Percentiles rank a stretch among this genome's conserved stretches.
These are phyloP conservation scores for Sugiyamaella floridensis DNA, from an alignment of 805 yeast species.

Conservation along the genomic window DNA sequence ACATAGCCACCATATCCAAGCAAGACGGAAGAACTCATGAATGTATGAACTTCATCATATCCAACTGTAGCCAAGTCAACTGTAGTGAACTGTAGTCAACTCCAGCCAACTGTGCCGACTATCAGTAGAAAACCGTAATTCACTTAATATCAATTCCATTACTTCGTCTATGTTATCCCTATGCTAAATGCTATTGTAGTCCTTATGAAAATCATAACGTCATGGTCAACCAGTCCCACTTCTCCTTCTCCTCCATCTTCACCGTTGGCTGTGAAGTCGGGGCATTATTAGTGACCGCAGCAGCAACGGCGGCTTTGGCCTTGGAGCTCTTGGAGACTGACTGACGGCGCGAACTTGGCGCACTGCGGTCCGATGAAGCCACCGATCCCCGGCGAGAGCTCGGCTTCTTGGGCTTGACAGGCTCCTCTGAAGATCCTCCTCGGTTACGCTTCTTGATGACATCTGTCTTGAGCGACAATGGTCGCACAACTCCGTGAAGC, in stretches of 20 bases:
- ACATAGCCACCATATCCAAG: too few species aligned
- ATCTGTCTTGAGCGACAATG: constrained; percentile 83
- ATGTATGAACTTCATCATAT: too few species aligned
- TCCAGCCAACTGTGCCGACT: too few species aligned
- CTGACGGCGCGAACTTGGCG: constrained; percentile 5
- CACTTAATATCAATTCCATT: not conserved
- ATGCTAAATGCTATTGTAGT: not conserved
- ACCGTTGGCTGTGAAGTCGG: not conserved
- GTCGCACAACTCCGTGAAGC: constrained; percentile 92
- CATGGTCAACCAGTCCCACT: constrained; percentile 32
- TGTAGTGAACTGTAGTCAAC: too few species aligned
- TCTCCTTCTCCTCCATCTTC: constrained; percentile 3
- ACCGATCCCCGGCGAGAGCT: constrained; percentile 11
- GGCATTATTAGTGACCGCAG: not conserved
- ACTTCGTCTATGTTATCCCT: not conserved
- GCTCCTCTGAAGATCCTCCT: constrained; percentile 8
- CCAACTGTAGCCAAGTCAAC: too few species aligned
- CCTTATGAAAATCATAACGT: constrained; percentile 19
- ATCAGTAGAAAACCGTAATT: too few species aligned
- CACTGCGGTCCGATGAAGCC: constrained; percentile 4
- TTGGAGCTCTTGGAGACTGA: constrained; percentile 6
- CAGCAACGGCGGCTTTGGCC: not conserved
- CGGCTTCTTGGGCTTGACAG: constrained; percentile 6
- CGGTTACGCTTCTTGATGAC: constrained; percentile 89
- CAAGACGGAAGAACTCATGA: too few species aligned